These are phyloP conservation scores for Coriolopsis trogii DNA, from an alignment of 1,284 basidiomycete genomes.

Conservation along the genomic window DNA sequence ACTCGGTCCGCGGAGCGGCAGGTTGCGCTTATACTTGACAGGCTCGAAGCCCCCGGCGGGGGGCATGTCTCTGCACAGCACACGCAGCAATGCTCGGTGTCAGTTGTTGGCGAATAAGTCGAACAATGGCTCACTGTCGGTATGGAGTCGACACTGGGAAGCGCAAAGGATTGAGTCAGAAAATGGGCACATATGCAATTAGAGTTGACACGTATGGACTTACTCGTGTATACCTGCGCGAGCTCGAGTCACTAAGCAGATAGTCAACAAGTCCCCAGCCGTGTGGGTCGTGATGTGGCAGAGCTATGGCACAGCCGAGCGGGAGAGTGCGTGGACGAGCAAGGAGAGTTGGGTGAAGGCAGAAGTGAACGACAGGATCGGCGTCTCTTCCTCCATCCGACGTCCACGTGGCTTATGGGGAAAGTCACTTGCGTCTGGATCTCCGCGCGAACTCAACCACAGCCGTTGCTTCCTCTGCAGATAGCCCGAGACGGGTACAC, in stretches of 20 bases:
- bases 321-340: constrained; percentile 18
- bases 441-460: not conserved
- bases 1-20: constrained; percentile 91
- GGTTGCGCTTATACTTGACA: constrained; percentile 95
- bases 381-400: constrained; percentile 15
- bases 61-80: constrained; percentile 84
- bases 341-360: constrained; percentile 20
- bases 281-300: constrained; percentile 5
- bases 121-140: constrained; percentile 54
- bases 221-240: constrained; percentile 19
- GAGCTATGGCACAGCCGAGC: constrained; percentile 12
- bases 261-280: no score
- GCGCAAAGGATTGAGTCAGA: constrained; percentile 15
- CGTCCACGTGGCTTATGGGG: constrained; percentile 24
- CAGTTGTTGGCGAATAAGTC: constrained; percentile 16
- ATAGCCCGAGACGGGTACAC: not conserved
- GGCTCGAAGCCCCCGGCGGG: constrained; percentile 92
- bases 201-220: constrained; percentile 18
- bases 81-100: constrained; percentile 14
- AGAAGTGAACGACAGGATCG: constrained; percentile 13
- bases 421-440: not conserved
- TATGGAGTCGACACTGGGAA: constrained; percentile 64
- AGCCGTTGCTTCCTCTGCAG: not conserved
- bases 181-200: constrained; percentile 8
- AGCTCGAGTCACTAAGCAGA: constrained; percentile 20